These are phyloP conservation scores for Fusarium neocosmosporiellum DNA, from an alignment of 2,329 filamentous ascomycete genomes.

Conservation along the genomic window DNA sequence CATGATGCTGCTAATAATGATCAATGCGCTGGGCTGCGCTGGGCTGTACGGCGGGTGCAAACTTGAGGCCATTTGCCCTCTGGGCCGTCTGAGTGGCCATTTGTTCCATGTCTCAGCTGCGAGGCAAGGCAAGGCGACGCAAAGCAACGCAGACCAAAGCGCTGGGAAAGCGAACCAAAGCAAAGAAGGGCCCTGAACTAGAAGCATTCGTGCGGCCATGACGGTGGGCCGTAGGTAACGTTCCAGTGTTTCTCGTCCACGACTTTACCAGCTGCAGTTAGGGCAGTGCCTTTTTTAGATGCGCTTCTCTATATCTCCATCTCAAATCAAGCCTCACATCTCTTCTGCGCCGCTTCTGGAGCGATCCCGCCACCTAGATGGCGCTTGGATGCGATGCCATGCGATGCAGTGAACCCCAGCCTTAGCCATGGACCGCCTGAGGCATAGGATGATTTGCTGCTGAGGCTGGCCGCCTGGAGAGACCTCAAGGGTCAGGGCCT, in stretches of 20 bases:
- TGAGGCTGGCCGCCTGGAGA: slow-evolving; percentile 15
- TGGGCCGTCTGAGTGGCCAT: slow-evolving; percentile 17
- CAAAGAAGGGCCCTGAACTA: slow-evolving; percentile 5
- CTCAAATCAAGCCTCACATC: slow-evolving; percentile 30
- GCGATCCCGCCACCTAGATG: slow-evolving; percentile 27
- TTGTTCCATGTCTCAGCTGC: slow-evolving; percentile 34
- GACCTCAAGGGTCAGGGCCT: slow-evolving; percentile 18
- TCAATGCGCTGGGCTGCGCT: slow-evolving; percentile 1
- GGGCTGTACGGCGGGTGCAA: neutral
- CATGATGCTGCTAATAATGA: slow-evolving; percentile 24
- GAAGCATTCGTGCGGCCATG: slow-evolving; percentile 32
- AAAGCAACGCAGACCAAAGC: slow-evolving; percentile 22
- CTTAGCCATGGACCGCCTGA: slow-evolving; percentile 8
- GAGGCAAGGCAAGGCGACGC: slow-evolving; percentile 10
- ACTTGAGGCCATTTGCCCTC: slow-evolving; percentile 1
- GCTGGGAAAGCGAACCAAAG: slow-evolving; percentile 25
- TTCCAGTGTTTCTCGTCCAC: slow-evolving; percentile 31
- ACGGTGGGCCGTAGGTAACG: slow-evolving; percentile 38
- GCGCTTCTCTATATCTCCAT: slow-evolving; percentile 27
- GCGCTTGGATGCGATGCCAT: slow-evolving; percentile 28
- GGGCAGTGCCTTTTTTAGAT: slow-evolving; percentile 35
- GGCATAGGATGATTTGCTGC: slow-evolving; percentile 1
- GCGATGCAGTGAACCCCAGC: slow-evolving; percentile 16
- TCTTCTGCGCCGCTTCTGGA: slow-evolving; percentile 29
- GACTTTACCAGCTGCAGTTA: slow-evolving; percentile 16